These are phyloP conservation scores for Cenococcum geophilum DNA, from an alignment of 495 filamentous ascomycete species.

Conservation along the genomic window DNA sequence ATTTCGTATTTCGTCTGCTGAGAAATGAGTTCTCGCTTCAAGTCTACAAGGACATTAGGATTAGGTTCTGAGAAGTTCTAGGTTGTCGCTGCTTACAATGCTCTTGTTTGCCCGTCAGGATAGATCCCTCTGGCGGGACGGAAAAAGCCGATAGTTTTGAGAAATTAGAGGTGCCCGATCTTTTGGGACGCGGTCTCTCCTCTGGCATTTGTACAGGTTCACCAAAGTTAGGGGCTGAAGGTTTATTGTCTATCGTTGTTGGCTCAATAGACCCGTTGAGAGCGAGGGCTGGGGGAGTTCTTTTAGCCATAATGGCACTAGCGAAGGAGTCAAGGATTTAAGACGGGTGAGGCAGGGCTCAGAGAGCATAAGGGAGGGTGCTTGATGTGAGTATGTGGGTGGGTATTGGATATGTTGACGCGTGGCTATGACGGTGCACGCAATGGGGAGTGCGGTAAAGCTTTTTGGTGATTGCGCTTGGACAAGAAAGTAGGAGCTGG, in stretches of 20 bases:
- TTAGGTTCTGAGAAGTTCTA: not conserved
- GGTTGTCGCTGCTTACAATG: conserved; percentile 58
- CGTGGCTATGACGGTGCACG: not conserved
- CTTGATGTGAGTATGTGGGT: not conserved
- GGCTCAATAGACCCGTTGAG: conserved; percentile 26
- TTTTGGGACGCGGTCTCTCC: conserved; percentile 15
- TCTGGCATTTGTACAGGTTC: not conserved
- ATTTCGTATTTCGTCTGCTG: conserved; percentile 88
- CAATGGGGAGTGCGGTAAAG: not conserved
- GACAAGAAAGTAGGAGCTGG: not conserved
- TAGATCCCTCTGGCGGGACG: conserved; percentile 45
- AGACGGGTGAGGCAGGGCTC: too few relatives aligned
- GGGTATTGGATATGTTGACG: not conserved
- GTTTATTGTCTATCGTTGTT: conserved; percentile 19
- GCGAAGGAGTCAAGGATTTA: not conserved
- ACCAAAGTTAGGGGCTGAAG: conserved; percentile 17
- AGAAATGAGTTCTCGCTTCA: conserved; percentile 90
- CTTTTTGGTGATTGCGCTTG: not conserved
- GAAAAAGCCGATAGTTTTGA: conserved; percentile 32
- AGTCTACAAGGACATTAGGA: conserved; percentile 55
- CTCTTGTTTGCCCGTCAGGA: conserved; percentile 93
- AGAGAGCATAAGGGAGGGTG: not conserved
- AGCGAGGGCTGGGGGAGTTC: conserved; percentile 13
- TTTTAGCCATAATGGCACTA: not conserved
- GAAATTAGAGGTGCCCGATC: conserved; percentile 24